Percentiles rank a stretch among this genome's conserved stretches.
phyloP scores from a whole-genome alignment of 441 rosid species.

The Bocquillonia castaneifolia region DNA sequence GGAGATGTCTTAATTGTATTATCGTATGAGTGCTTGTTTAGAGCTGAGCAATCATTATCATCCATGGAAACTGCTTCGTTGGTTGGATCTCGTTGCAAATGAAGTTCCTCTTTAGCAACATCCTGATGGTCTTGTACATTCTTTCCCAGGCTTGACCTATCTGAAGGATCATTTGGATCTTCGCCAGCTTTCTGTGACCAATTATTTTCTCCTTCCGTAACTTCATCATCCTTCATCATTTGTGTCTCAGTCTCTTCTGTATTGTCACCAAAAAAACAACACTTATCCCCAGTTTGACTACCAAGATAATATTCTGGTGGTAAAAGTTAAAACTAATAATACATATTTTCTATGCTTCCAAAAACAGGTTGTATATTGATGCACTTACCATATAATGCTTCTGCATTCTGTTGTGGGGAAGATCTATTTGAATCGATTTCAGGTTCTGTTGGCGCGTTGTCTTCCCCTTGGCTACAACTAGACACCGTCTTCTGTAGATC shows the following conservation, averaged over 20 bases:
- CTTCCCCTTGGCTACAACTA: conserved; percentile 10
- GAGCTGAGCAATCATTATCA: not conserved
- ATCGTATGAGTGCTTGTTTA: conserved; percentile 7
- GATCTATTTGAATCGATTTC: conserved; percentile 5
- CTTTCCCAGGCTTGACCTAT: conserved; percentile 13
- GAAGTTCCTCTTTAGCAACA: not conserved
- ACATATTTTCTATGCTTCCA: not conserved
- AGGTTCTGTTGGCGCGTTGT: conserved; percentile 1
- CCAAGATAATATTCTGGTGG: not conserved
- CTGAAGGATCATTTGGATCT: conserved; percentile 10
- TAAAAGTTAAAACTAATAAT: not conserved
- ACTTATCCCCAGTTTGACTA: not conserved
- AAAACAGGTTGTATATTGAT: not conserved
- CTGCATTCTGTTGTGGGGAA: not conserved
- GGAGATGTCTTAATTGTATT: not conserved
- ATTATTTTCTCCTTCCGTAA: not conserved
- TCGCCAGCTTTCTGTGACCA: not conserved
- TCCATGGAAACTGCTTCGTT: not conserved
- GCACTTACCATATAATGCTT: conserved; percentile 16
- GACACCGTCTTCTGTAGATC: not conserved
- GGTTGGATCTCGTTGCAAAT: conserved; percentile 12
- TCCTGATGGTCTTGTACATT: conserved; percentile 3
- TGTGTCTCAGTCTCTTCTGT: not conserved
- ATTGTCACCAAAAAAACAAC: not conserved
- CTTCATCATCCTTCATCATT: not conserved